Conservation (phyloP, 805 yeast species). For the Ogataea haglerorum region DNA sequence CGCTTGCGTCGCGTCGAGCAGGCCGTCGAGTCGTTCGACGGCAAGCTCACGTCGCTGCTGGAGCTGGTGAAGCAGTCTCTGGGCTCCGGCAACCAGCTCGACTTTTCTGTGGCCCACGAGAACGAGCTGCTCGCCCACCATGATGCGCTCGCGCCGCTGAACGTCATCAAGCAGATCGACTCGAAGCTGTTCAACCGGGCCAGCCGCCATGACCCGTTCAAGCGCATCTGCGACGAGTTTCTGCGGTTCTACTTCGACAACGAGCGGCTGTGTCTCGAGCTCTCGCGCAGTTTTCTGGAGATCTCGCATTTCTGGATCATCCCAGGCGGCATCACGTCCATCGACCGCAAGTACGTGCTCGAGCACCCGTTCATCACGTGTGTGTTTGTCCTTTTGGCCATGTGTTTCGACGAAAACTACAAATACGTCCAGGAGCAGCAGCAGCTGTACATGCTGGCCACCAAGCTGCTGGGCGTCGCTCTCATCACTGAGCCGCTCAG, state of each 20-base stretch:
- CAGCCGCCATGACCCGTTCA: slow-evolving; percentile 30
- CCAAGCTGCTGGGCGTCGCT: slow-evolving; percentile 46
- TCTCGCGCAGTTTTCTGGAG: slow-evolving; percentile 46
- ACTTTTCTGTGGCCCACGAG: slow-evolving; percentile 12
- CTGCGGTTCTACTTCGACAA: slow-evolving; percentile 43
- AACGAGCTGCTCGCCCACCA: slow-evolving; percentile 13
- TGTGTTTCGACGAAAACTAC: slow-evolving; percentile 54
- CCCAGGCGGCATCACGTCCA: slow-evolving; percentile 55
- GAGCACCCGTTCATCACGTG: slow-evolving; percentile 54
- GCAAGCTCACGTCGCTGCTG: slow-evolving; percentile 15
- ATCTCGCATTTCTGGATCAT: slow-evolving; percentile 60
- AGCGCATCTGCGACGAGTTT: slow-evolving; percentile 41
- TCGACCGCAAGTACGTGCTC: slow-evolving; percentile 43
- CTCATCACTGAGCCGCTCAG: slow-evolving; percentile 49
- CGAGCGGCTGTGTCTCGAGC: slow-evolving; percentile 39
- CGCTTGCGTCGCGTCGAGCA: slow-evolving; percentile 14
- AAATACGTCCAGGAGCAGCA: slow-evolving; percentile 47
- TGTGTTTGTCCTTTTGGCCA: slow-evolving; percentile 50
- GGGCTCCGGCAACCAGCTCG: slow-evolving; percentile 12
- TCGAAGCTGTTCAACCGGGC: slow-evolving; percentile 25
- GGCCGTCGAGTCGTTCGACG: slow-evolving; percentile 18
- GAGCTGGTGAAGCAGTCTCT: slow-evolving; percentile 17
- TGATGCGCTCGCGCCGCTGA: slow-evolving; percentile 30
- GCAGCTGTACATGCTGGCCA: slow-evolving; percentile 44
- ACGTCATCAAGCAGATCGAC: slow-evolving; percentile 30